A percentile compares a stretch with the other conserved stretches of the same genome.
These are phyloP conservation scores for Nakataea oryzae DNA, from an alignment of 2,329 filamentous ascomycete species.

Conservation along the genomic window DNA sequence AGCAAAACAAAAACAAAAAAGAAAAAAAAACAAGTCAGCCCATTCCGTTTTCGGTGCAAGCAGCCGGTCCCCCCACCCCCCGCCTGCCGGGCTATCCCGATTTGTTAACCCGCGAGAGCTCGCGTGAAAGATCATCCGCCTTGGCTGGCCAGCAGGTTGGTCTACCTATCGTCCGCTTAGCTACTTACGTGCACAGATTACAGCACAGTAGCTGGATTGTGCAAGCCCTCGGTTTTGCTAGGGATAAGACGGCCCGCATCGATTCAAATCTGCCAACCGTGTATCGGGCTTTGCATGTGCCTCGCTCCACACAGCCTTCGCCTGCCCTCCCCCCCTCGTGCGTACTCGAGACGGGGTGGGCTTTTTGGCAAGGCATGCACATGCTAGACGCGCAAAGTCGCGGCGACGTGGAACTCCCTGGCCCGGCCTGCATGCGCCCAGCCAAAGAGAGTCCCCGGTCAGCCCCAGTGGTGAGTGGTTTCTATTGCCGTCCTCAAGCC, in stretches of 20 bases:
- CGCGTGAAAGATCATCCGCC: not conserved
- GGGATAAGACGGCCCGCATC: not conserved
- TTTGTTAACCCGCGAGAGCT: not conserved
- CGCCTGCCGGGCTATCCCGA: not conserved
- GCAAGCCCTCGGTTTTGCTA: not conserved
- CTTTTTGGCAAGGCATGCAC: not conserved
- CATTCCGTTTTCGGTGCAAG: not conserved
- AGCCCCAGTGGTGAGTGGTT: not conserved
- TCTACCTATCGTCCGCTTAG: not conserved
- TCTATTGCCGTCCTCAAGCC: not conserved
- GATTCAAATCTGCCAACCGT: not conserved
- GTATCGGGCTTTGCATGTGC: not conserved
- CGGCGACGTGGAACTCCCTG: not conserved
- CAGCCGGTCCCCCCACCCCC: not conserved
- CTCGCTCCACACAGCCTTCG: not conserved
- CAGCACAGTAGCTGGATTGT: not conserved
- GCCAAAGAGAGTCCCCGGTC: not conserved
- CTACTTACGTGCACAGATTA: not conserved
- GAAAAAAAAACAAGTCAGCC: not conserved
- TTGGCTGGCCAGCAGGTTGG: not conserved
- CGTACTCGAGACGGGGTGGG: not conserved
- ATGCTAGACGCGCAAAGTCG: not conserved
- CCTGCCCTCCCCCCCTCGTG: not conserved
- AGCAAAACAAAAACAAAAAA: not conserved
- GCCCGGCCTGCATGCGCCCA: not conserved